Evolutionary conservation across 805 yeast species (phyloP), one percentile per base, ranked within the genome.

Genomic region (Saccharomyces cerevisiae): DNA sequence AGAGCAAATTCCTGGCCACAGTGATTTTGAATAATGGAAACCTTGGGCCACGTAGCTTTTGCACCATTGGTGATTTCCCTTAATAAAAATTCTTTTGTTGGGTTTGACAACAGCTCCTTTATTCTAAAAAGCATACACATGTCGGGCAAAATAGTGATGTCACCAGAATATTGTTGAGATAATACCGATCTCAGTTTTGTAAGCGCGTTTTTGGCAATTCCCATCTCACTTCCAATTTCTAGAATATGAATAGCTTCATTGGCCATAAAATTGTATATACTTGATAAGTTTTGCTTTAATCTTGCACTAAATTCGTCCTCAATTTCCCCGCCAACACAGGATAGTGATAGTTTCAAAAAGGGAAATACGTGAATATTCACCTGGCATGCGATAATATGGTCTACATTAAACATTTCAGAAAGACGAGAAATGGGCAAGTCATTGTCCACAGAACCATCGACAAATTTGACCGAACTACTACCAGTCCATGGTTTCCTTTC

Each of bases 281-380:
- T 77, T 48, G 78, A 77, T 59, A 82, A 68, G 24, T 77, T 70
- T 36, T 76, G 75, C 59, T 81, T 80, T 50, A 84, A 63, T 54
- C 77, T 74, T 29, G 83, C 80, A 59, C 81, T 78, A 46, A 78
- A 71, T 55, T 81, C 85, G 55, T 79, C 79, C 60, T 84, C 88
- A 47, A 82, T 71, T 55, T 79, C 84, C 2, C 87, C 87, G n/a
- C 89, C 89, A 22, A 82, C 82, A 64, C 82, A 79, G 27, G 83
- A 80, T 2, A 84, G 77, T 0, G 89, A 81, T 53, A 84, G 51
- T 60, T 82, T 82, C 61, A 92, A 74, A 52, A 91, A 79, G 0
- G 98, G 98, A 0, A 87, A 87, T 8, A 92, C 95, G 66, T 92
- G 98, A 0, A 97, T 96, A 64, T 92, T 92, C 1, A 92, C 97